Percentiles rank a stretch among this genome's conserved stretches.
Evolutionary conservation across 2,329 filamentous ascomycete genomes (phyloP).

Genomic region (Claviceps quebecensis): DNA sequence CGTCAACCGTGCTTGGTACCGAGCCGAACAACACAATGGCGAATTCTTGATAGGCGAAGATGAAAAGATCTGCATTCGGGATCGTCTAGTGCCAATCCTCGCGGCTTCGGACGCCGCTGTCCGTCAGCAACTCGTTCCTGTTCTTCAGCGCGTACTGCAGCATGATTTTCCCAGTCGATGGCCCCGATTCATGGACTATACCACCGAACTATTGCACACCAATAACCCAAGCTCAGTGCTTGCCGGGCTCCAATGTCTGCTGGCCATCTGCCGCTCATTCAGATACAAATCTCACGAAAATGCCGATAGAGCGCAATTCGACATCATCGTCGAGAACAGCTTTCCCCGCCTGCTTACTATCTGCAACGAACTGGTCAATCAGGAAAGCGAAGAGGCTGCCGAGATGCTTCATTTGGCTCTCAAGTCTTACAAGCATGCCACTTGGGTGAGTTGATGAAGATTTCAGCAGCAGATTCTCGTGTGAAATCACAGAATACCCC

Average conservation of each 20-base stretch:
- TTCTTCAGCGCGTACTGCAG: conserved; percentile 90
- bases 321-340: conserved; percentile 81
- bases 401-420: conserved; percentile 93
- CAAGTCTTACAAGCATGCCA: conserved; percentile 96
- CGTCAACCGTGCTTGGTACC: conserved; percentile 82
- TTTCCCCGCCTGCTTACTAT: conserved; percentile 82
- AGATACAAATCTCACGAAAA: conserved; percentile 76
- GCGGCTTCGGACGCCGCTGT: conserved; percentile 67
- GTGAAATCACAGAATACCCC: no score
- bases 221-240: conserved; percentile 80
- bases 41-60: conserved; percentile 70
- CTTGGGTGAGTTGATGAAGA: conserved; percentile 51
- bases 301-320: conserved; percentile 67
- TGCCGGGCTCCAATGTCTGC: conserved; percentile 81
- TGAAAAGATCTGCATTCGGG: conserved; percentile 76
- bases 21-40: conserved; percentile 57
- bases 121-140: conserved; percentile 83
- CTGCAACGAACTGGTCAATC: conserved; percentile 75
- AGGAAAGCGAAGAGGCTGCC: conserved; percentile 84
- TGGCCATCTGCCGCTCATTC: conserved; percentile 91
- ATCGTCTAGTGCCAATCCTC: conserved; percentile 78
- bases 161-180: conserved; percentile 90
- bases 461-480: no score
- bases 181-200: conserved; percentile 90
- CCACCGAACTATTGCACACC: conserved; percentile 72